phyloP scores from a whole-genome alignment of 2,329 filamentous ascomycete species.

The Balansia obtecta region DNA sequence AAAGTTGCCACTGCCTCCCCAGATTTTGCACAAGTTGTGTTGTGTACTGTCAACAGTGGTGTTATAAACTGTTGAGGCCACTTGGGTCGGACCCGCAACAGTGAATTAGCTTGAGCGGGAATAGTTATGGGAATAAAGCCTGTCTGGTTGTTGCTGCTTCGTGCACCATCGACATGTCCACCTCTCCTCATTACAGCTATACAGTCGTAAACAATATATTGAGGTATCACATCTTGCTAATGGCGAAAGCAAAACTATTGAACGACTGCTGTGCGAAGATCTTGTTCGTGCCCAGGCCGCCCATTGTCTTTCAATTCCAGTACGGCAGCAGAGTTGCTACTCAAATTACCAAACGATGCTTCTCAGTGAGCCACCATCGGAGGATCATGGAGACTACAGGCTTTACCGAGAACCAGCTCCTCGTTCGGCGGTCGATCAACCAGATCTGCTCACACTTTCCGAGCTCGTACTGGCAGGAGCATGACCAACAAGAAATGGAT shows the following conservation, averaged over 20 bases:
- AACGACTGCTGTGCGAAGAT: not conserved
- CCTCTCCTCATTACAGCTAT: not conserved
- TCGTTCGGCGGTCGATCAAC: slow-evolving; percentile 56
- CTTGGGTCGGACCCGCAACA: too few relatives aligned
- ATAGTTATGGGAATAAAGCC: not conserved
- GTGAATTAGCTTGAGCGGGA: not conserved
- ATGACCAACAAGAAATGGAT: slow-evolving; percentile 57
- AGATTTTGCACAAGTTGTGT: not conserved
- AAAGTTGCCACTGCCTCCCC: too few relatives aligned
- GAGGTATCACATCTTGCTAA: not conserved
- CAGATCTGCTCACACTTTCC: slow-evolving; percentile 60
- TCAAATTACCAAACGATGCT: not conserved
- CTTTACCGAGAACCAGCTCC: slow-evolving; percentile 61
- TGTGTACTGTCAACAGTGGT: not conserved
- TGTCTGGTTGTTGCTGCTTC: not conserved
- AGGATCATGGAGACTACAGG: slow-evolving; percentile 58
- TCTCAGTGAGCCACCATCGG: slow-evolving; percentile 4
- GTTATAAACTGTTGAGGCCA: not conserved
- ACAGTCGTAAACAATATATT: too few relatives aligned
- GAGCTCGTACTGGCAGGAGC: slow-evolving; percentile 65
- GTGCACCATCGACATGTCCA: not conserved
- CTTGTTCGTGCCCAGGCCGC: not conserved
- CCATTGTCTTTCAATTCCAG: not conserved
- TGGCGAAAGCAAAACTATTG: not conserved
- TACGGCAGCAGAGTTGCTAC: not conserved